These are phyloP conservation scores for Apiospora hydei DNA, from an alignment of 2,329 filamentous ascomycete genomes.

Conservation along the genomic window DNA sequence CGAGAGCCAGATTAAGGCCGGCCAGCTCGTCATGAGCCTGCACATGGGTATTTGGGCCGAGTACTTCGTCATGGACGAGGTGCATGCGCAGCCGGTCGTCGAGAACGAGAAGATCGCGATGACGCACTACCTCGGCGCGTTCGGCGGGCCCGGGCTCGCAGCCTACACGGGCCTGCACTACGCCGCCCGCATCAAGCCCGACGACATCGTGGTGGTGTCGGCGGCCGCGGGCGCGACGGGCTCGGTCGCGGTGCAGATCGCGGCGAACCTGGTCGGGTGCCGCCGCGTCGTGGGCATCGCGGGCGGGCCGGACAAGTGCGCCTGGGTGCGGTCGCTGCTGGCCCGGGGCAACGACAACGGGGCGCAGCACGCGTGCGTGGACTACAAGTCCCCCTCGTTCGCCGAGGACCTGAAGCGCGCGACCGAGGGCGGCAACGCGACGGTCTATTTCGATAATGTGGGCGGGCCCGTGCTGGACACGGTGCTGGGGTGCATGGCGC, in stretches of 20 bases:
- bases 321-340: conserved; percentile 63
- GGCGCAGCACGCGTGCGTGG: conserved; percentile 89
- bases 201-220: conserved; percentile 83
- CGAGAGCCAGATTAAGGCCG: conserved; percentile 28
- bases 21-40: conserved; percentile 37
- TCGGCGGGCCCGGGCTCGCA: conserved; percentile 47
- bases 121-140: conserved; percentile 40
- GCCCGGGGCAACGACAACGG: conserved; percentile 63
- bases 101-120: conserved; percentile 34
- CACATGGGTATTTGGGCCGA: conserved; percentile 40
- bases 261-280: conserved; percentile 78
- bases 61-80: conserved; percentile 35
- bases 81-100: conserved; percentile 31
- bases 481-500: conserved; percentile 36
- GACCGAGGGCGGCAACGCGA: conserved; percentile 60
- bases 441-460: conserved; percentile 68
- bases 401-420: conserved; percentile 58
- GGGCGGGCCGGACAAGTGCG: conserved; percentile 76
- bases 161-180: conserved; percentile 53
- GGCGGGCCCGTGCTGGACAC: conserved; percentile 59
- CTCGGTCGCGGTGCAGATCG: conserved; percentile 82
- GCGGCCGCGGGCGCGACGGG: conserved; percentile 84
- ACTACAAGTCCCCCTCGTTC: conserved; percentile 68
- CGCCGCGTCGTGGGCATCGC: conserved; percentile 79
- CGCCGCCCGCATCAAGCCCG: conserved; percentile 65